Conservation (phyloP, 2,329 filamentous ascomycete species). For the Capronia epimyces region DNA sequence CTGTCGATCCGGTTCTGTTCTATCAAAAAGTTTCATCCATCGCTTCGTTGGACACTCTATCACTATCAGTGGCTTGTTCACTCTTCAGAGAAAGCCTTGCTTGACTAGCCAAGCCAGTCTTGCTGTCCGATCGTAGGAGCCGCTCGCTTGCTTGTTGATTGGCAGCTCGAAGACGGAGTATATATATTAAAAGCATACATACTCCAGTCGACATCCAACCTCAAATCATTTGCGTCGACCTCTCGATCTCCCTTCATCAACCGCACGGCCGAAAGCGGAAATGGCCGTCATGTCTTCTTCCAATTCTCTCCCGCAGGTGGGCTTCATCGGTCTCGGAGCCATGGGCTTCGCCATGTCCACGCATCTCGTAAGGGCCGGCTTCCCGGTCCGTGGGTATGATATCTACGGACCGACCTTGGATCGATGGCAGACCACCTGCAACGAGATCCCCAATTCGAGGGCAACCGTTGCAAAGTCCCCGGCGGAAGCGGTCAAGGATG, state of each 20-base stretch:
- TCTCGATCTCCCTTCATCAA: not conserved
- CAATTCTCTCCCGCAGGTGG: constrained; percentile 46
- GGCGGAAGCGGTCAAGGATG: constrained; percentile 50
- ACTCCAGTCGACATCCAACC: too few relatives aligned
- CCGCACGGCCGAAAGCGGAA: too few relatives aligned
- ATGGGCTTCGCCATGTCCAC: constrained; percentile 81
- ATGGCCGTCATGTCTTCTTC: constrained; percentile 21
- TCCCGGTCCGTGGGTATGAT: constrained; percentile 65
- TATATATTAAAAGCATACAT: too few relatives aligned
- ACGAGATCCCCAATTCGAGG: constrained; percentile 54
- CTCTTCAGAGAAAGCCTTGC: too few relatives aligned
- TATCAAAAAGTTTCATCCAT: too few relatives aligned
- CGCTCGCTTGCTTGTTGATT: too few relatives aligned
- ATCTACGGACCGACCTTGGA: constrained; percentile 63
- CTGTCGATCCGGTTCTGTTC: too few relatives aligned
- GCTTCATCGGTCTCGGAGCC: constrained; percentile 70
- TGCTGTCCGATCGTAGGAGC: too few relatives aligned
- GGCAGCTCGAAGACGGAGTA: too few relatives aligned
- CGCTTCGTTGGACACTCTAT: too few relatives aligned
- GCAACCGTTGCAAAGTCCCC: constrained; percentile 57
- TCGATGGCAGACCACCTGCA: constrained; percentile 59
- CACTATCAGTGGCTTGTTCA: too few relatives aligned
- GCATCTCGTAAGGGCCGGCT: constrained; percentile 62
- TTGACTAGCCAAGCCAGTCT: too few relatives aligned
- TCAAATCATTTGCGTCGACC: not conserved